Conservation (phyloP, 2,329 filamentous ascomycete species). For the Aphanocladium album region DNA sequence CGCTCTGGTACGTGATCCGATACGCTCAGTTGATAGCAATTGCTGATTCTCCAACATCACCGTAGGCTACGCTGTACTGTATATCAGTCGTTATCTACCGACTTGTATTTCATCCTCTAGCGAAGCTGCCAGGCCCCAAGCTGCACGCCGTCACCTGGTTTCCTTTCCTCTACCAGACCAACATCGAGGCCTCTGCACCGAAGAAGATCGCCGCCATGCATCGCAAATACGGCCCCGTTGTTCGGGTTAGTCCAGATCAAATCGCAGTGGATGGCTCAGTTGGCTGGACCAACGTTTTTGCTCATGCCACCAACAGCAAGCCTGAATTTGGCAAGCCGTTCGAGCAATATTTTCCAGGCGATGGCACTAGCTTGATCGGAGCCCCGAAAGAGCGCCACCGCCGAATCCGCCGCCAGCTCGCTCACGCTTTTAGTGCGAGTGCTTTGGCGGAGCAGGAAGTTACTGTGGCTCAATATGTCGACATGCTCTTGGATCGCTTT, state of each 20-base stretch:
- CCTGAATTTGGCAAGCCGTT: slow-evolving; percentile 14
- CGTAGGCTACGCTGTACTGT: not conserved
- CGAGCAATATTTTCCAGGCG: slow-evolving; percentile 9
- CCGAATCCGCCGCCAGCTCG: slow-evolving; percentile 22
- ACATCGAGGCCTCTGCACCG: slow-evolving; percentile 17
- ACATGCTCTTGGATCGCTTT: slow-evolving; percentile 21
- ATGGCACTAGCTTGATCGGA: slow-evolving; percentile 16
- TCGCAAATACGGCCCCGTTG: slow-evolving; percentile 28
- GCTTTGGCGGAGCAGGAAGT: slow-evolving; percentile 27
- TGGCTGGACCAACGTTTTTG: slow-evolving; percentile 31
- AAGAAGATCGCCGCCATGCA: slow-evolving; percentile 20
- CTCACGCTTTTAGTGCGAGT: slow-evolving; percentile 26
- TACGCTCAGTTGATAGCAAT: not conserved
- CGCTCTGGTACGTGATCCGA: not conserved
- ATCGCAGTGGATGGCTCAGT: slow-evolving; percentile 30
- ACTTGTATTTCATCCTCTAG: slow-evolving; percentile 22
- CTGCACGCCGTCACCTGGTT: slow-evolving; percentile 19
- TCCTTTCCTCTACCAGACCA: slow-evolving; percentile 17
- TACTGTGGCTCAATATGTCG: slow-evolving; percentile 23
- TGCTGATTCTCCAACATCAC: not conserved
- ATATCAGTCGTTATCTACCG: not conserved
- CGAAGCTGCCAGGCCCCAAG: slow-evolving; percentile 25
- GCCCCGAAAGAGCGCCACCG: slow-evolving; percentile 18
- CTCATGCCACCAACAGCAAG: slow-evolving; percentile 18
- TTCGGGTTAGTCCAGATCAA: slow-evolving; percentile 36